These are phyloP conservation scores for Dioscorea alata DNA, from an alignment of 106 monocot species.

Conservation along the genomic window DNA sequence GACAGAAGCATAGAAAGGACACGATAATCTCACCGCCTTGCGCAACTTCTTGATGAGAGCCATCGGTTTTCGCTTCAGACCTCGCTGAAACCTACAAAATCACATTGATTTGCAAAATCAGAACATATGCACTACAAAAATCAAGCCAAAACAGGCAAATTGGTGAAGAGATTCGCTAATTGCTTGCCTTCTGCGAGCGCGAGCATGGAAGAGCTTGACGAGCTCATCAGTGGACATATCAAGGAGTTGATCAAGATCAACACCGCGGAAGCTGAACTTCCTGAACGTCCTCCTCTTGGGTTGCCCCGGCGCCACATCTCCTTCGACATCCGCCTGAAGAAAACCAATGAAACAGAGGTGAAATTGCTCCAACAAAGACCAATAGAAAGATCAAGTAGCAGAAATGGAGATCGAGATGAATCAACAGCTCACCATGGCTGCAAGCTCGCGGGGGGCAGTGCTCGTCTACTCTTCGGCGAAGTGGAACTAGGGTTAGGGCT, in stretches of 20 bases:
- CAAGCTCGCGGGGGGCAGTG: background rate
- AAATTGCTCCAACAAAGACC: background rate
- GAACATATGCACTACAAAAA: too few species aligned
- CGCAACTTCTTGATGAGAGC: constrained; percentile 32
- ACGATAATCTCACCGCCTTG: constrained; percentile 18
- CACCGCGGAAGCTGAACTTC: constrained; percentile 70
- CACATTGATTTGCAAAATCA: too few species aligned
- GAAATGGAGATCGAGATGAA: background rate
- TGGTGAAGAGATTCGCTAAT: background rate
- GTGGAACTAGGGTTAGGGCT: background rate
- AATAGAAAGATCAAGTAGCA: background rate
- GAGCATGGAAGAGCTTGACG: constrained; percentile 68
- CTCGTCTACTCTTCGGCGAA: background rate
- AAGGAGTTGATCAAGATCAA: constrained; percentile 69
- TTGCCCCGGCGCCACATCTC: constrained; percentile 33
- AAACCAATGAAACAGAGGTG: background rate
- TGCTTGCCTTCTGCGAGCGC: constrained; percentile 65
- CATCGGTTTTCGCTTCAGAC: constrained; percentile 34
- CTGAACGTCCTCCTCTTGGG: constrained; percentile 83
- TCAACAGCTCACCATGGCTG: background rate
- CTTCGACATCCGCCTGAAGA: constrained; percentile 36
- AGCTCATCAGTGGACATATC: constrained; percentile 83
- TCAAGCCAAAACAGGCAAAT: too few species aligned
- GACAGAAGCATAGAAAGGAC: background rate
- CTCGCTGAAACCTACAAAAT: constrained; percentile 16